Evolutionary conservation across 495 filamentous ascomycete genomes (phyloP), one percentile per base, ranked within the genome.

Genomic region (Xylaria longipes): DNA sequence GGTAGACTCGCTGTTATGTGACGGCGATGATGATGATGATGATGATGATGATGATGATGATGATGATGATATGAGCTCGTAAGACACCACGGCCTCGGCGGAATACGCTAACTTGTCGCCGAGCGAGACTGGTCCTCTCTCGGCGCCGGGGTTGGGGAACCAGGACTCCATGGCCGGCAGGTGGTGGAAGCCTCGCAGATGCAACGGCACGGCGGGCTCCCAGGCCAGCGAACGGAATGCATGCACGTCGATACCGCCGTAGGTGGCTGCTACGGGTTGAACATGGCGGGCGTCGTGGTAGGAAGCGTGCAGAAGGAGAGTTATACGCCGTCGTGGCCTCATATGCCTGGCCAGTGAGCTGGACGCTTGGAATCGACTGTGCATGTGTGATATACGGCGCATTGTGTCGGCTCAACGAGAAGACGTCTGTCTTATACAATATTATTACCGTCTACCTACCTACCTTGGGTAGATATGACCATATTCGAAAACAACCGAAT

Each of bases 191-290:
- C 14, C 39, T n/a, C 35, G 52, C 17, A 72, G 41, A 63, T 65
- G 70, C 17, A 56, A 5, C 5, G 70, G 70, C 60, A 41, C 37
- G 11, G 41, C 29, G 37, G 64, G 54, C 22, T 67, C 65, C 70
- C 70, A 68, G 43, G 70, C 70, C 7, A 62, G 15, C 43, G 15
- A 41, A 56, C 70, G 64, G 64, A 72, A 72, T 1, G 33, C 17
- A 11, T 68, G 56, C 9, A 72, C 27, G 39, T 29, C 56, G 61
- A 66, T 66, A 14, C 25, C 15, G 20, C 69, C 69, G 15, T 46
- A 2, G 17, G 52, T 39, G 0, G 37, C 33, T 5, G 39, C n/a
- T 20, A 52, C 52, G n/a, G 62, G 27, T 7, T 31, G 35, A n/a
- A 66, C 31, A 8, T 8, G 39, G 62, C 50, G 9, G 17, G 17